Conservation (phyloP, 176 grass and related monocot species). For the Ananas comosus region DNA sequence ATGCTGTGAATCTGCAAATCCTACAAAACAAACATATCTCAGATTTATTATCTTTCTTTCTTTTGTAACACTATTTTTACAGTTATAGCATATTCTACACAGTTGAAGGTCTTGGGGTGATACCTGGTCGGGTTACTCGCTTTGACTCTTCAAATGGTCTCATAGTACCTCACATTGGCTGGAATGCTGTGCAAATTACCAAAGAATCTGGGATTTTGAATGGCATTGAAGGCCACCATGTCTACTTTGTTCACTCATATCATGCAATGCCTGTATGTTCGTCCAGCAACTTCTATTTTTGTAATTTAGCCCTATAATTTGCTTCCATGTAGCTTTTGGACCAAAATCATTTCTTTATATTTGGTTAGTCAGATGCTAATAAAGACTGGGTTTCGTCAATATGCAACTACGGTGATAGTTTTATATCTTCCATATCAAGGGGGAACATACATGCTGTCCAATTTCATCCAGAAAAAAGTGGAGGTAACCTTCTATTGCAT, state of each 20-base stretch:
- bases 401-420: constrained; percentile 75
- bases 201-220: constrained; percentile 78
- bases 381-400: constrained; percentile 80
- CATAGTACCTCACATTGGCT: constrained; percentile 93
- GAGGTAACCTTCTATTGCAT: constrained; percentile 42
- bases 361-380: constrained; percentile 76
- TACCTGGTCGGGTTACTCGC: constrained; percentile 74
- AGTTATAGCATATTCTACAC: constrained; percentile 14
- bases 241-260: constrained; percentile 99
- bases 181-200: constrained; percentile 73
- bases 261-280: constrained; percentile 53
- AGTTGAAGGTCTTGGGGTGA: constrained; percentile 89
- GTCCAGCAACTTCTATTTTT: constrained; percentile 1
- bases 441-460: constrained; percentile 88
- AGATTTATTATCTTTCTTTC: not conserved
- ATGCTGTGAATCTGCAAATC: too few species aligned
- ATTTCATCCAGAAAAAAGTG: constrained; percentile 97
- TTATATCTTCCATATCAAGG: constrained; percentile 88
- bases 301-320: constrained; percentile 6
- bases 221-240: constrained; percentile 63
- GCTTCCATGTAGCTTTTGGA: constrained; percentile 9
- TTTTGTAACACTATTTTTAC: not conserved
- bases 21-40: not conserved
- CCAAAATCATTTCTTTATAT: constrained; percentile 34
- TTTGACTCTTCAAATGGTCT: constrained; percentile 82